These are phyloP conservation scores for Hyaloperonospora arabidopsidis DNA, from an alignment of 352 stramenopile genomes.

Conservation along the genomic window DNA sequence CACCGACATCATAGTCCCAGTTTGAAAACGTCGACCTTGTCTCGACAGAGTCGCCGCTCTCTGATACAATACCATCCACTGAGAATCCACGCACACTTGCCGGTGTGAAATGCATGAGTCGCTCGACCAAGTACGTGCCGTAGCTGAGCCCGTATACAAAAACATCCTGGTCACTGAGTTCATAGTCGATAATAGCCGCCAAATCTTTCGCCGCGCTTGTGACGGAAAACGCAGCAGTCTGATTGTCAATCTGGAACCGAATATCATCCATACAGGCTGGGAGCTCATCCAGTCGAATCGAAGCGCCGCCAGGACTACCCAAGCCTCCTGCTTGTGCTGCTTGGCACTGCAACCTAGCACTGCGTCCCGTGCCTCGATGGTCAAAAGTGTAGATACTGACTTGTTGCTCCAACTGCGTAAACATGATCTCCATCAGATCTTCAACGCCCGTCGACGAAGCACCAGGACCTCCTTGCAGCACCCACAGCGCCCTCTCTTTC, in stretches of 20 bases:
- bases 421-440: slow-evolving; percentile 52
- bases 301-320: slow-evolving; percentile 42
- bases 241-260: slow-evolving; percentile 63
- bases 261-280: slow-evolving; percentile 66
- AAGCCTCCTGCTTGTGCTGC: slow-evolving; percentile 39
- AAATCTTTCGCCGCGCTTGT: slow-evolving; percentile 69
- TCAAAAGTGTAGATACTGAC: slow-evolving; percentile 68
- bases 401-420: slow-evolving; percentile 35
- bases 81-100: slow-evolving; percentile 41
- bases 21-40: slow-evolving; percentile 68
- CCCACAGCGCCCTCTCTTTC: slow-evolving; percentile 46
- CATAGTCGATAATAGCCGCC: slow-evolving; percentile 39
- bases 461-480: slow-evolving; percentile 60
- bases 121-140: slow-evolving; percentile 63
- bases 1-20: slow-evolving; percentile 66
- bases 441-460: slow-evolving; percentile 68
- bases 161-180: slow-evolving; percentile 44
- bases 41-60: slow-evolving; percentile 41
- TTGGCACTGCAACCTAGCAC: slow-evolving; percentile 45
- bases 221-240: slow-evolving; percentile 58
- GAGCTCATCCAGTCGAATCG: slow-evolving; percentile 48
- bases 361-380: slow-evolving; percentile 54
- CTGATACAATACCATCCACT: slow-evolving; percentile 63
- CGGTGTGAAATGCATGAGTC: slow-evolving; percentile 48
- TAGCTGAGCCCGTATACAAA: slow-evolving; percentile 75